Percentiles rank a stretch among this genome's conserved stretches.
Conservation (phyloP, 345 rosid genomes). For the Populus alba region DNA sequence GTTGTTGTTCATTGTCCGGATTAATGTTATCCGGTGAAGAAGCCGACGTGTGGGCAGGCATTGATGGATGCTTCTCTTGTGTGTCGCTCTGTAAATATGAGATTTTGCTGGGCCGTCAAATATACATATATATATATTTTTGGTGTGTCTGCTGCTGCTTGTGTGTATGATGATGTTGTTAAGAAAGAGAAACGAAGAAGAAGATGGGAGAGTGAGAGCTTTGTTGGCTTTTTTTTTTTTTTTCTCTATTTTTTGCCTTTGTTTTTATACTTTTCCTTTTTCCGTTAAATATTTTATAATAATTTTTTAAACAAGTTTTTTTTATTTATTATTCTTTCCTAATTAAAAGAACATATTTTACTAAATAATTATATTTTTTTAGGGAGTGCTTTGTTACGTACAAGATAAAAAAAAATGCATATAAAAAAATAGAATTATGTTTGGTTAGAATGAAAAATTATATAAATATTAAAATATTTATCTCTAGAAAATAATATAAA, state of each 20-base stretch:
- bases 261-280: neutral
- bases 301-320: too few species aligned
- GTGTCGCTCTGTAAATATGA: neutral
- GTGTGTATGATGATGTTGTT: neutral
- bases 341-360: too few species aligned
- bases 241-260: neutral
- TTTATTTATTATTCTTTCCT: too few species aligned
- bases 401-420: too few species aligned
- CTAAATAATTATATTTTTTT: too few species aligned
- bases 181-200: neutral
- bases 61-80: slow-evolving; percentile 25
- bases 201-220: slow-evolving; percentile 6
- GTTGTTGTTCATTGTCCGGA: slow-evolving; percentile 29
- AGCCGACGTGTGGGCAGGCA: slow-evolving; percentile 66
- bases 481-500: too few species aligned
- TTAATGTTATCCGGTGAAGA: slow-evolving; percentile 47
- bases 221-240: neutral
- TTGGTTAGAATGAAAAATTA: too few species aligned
- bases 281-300: neutral
- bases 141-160: neutral
- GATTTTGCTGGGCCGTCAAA: neutral
- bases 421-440: too few species aligned
- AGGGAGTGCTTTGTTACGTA: too few species aligned
- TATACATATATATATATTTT: neutral
- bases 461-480: too few species aligned